These are phyloP conservation scores for Amborella trichopoda DNA, from an alignment of 164 flowering plant species.

Conservation along the genomic window DNA sequence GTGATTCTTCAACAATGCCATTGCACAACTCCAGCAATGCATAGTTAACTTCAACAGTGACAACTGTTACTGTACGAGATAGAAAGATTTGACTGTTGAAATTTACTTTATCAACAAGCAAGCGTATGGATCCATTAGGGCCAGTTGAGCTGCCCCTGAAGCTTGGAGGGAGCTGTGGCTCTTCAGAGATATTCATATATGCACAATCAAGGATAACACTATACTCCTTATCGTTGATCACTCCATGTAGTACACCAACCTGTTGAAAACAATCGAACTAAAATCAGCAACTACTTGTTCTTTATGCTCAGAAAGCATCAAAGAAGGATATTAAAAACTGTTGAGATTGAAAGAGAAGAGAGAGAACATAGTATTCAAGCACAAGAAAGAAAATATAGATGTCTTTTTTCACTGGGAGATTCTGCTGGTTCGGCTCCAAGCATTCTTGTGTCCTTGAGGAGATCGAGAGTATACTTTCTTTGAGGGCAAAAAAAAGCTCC, in stretches of 20 bases:
- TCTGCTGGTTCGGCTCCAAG: too few relatives aligned
- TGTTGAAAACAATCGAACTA: slow-evolving; percentile 29
- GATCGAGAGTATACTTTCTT: too few relatives aligned
- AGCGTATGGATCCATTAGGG: slow-evolving; percentile 59
- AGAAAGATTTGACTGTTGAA: slow-evolving; percentile 61
- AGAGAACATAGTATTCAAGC: too few relatives aligned
- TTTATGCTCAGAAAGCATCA: too few relatives aligned
- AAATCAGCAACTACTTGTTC: too few relatives aligned
- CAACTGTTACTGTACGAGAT: slow-evolving; percentile 63
- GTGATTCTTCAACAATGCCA: slow-evolving; percentile 64
- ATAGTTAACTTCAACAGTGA: slow-evolving; percentile 63
- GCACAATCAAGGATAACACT: slow-evolving; percentile 63
- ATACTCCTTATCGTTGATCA: slow-evolving; percentile 84
- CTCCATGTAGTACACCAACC: slow-evolving; percentile 72
- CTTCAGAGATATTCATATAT: slow-evolving; percentile 63
- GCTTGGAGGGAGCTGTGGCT: slow-evolving; percentile 80
- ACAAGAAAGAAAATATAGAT: too few relatives aligned
- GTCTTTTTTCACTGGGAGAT: too few relatives aligned
- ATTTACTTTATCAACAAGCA: slow-evolving; percentile 89
- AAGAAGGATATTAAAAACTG: too few relatives aligned
- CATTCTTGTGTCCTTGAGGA: too few relatives aligned
- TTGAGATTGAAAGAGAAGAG: too few relatives aligned
- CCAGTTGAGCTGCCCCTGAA: slow-evolving; percentile 54
- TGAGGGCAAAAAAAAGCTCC: too few relatives aligned
- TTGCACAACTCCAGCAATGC: slow-evolving; percentile 80